Percentiles rank a stretch among this genome's conserved stretches.
These are phyloP conservation scores for Sistotremastrum niveocremeum DNA, from an alignment of 768 basidiomycete species.

Conservation along the genomic window DNA sequence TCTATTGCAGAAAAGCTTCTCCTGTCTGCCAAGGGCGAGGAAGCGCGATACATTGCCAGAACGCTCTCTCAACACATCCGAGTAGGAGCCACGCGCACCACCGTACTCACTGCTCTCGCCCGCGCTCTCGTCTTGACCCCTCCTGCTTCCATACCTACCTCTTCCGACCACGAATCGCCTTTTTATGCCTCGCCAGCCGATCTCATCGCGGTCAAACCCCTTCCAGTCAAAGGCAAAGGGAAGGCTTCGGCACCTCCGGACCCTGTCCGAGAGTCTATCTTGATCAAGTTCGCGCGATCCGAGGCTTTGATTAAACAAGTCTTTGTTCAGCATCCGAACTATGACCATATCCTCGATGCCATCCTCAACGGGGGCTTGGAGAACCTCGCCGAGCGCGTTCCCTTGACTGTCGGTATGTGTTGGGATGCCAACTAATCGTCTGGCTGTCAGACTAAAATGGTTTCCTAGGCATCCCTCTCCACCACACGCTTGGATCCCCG, in stretches of 20 bases:
- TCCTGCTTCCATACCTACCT: slow-evolving; percentile 12
- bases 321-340: slow-evolving; percentile 69
- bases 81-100: slow-evolving; percentile 79
- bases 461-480: slow-evolving; percentile 60
- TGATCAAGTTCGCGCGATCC: slow-evolving; percentile 34
- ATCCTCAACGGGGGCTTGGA: slow-evolving; percentile 49
- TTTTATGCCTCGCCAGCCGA: slow-evolving; percentile 17
- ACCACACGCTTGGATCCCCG: slow-evolving; percentile 79
- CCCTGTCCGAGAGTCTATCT: slow-evolving; percentile 22
- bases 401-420: slow-evolving; percentile 55
- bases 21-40: slow-evolving; percentile 77
- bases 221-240: slow-evolving; percentile 15
- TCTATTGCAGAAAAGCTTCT: slow-evolving; percentile 68
- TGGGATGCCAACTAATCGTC: background rate
- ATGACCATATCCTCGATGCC: slow-evolving; percentile 52
- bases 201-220: slow-evolving; percentile 10
- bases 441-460: slow-evolving; percentile 3
- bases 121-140: slow-evolving; percentile 59
- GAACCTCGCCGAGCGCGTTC: slow-evolving; percentile 43
- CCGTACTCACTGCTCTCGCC: slow-evolving; percentile 69
- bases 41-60: slow-evolving; percentile 70
- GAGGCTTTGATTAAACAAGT: slow-evolving; percentile 56
- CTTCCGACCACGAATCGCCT: slow-evolving; percentile 10
- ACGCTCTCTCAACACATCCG: slow-evolving; percentile 64
- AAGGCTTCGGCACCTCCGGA: slow-evolving; percentile 12